Percentiles rank a stretch among this genome's conserved stretches.
Conservation (phyloP, 306 rosid species). For the Cicer arietinum region DNA sequence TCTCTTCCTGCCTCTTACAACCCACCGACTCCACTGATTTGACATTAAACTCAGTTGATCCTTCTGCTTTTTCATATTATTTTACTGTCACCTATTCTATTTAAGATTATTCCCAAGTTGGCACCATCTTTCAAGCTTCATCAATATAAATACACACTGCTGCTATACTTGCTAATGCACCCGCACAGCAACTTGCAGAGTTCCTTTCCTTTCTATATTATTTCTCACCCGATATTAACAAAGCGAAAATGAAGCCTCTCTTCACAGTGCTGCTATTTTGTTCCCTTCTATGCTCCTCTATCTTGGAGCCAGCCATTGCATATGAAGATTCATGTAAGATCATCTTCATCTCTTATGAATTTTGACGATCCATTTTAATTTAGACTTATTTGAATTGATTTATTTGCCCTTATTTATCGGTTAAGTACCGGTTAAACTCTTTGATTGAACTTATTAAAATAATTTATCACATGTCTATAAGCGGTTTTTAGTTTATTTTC, state of each 20-base stretch:
- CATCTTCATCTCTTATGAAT: neutral
- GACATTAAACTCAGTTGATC: neutral
- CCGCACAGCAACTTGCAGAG: neutral
- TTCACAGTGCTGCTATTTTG: slow-evolving; percentile 49
- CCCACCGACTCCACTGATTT: slow-evolving; percentile 27
- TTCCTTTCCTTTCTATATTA: neutral
- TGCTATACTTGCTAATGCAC: slow-evolving; percentile 10
- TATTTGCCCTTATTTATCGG: too few relatives aligned
- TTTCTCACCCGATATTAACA: neutral
- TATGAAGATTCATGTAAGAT: slow-evolving; percentile 48
- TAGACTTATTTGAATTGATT: too few relatives aligned
- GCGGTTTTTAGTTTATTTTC: too few relatives aligned
- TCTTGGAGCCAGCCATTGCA: slow-evolving; percentile 51
- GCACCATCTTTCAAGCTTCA: slow-evolving; percentile 9
- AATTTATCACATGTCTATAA: too few relatives aligned
- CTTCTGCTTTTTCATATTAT: slow-evolving; percentile 9
- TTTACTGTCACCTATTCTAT: slow-evolving; percentile 11
- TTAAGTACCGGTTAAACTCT: too few relatives aligned
- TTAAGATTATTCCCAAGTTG: neutral
- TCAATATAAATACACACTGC: slow-evolving; percentile 37
- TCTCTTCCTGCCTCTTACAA: slow-evolving; percentile 9
- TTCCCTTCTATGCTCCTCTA: slow-evolving; percentile 55
- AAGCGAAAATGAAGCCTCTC: slow-evolving; percentile 53
- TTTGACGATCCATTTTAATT: neutral
- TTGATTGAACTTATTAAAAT: too few relatives aligned